Evolutionary conservation across 192 early-diverging fungal genomes (phyloP), one percentile per base, ranked within the genome.

Genomic region (Coemansia sp.): DNA sequence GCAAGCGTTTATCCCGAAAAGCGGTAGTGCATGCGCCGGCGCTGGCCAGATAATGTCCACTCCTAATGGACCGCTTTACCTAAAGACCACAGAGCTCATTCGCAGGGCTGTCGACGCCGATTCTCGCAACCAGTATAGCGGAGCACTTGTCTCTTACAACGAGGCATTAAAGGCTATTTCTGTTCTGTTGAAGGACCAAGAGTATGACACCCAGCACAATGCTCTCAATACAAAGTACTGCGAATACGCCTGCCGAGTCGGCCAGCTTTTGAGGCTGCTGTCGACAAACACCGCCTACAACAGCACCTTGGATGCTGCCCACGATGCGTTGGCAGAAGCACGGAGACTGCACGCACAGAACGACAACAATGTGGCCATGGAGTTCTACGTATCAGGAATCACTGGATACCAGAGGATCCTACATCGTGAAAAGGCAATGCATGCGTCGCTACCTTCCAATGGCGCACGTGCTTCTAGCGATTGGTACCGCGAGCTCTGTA

Each of bases 81-180:
- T 46, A 53, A 74, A 65, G 32, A 74, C 73, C 38, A 60, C 71
- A 5, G 77, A 70, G 40, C 65, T 71, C 9, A 63, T 74, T 61
- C 50, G 53, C 56, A 53, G 43, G 45, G 77, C 77, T 2, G 72
- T 79, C 32, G 56, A 61, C n/a, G 77, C 77, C n/a, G 77, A 79
- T 54, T 20, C 61, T 9, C 65, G 65, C 19, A 42, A 40, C 56
- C 58, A 48, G 34, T 54, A 38, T 46, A 29, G 9, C 48, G 32
- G 67, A 9, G 77, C 77, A 7, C 58, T 79, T 22, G 20, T 34
- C 1, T 42, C 43, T 9, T 79, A 79, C 52, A 79, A 79, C 54
- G 68, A 56, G 0, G 71, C 67, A 9, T 58, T 74, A 17, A 66
- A 64, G 57, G 48, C 63, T 22, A 73, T 79, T n/a, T n/a, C 48